Percentiles rank a stretch among this genome's conserved stretches.
Conservation (phyloP, 192 early-diverging fungal species). For the Linnemannia exigua region DNA sequence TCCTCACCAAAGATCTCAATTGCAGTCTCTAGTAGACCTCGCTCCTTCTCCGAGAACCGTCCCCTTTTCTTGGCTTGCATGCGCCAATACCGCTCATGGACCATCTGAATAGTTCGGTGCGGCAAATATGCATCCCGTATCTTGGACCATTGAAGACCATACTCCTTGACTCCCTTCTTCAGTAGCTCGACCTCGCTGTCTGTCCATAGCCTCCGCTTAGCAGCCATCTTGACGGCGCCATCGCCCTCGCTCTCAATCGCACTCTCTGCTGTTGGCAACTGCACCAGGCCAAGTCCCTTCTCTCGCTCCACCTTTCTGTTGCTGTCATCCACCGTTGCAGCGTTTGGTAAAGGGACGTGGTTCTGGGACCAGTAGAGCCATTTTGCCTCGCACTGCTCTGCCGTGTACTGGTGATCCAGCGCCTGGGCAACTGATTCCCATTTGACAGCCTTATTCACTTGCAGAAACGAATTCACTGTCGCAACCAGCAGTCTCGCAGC, state of each 20-base stretch:
- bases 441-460: neutral
- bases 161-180: conserved; percentile 19
- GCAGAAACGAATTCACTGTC: conserved; percentile 23
- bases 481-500: conserved; percentile 20
- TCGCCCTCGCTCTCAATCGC: neutral
- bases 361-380: conserved; percentile 47
- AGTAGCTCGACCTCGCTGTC: conserved; percentile 35
- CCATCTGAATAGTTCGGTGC: conserved; percentile 35
- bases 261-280: neutral
- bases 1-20: conserved; percentile 44
- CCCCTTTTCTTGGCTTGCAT: conserved; percentile 41
- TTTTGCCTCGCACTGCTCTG: conserved; percentile 20
- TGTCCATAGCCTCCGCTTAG: conserved; percentile 19
- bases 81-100: conserved; percentile 40
- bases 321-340: neutral
- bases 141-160: conserved; percentile 29
- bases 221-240: neutral
- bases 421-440: conserved; percentile 35
- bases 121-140: conserved; percentile 34
- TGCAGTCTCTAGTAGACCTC: conserved; percentile 31
- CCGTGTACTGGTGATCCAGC: conserved; percentile 14
- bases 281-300: neutral
- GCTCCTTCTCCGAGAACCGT: conserved; percentile 30
- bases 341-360: neutral
- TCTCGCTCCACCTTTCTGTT: neutral